These are phyloP conservation scores for Pezicula radicicola DNA, from an alignment of 2,329 filamentous ascomycete genomes.

Conservation along the genomic window DNA sequence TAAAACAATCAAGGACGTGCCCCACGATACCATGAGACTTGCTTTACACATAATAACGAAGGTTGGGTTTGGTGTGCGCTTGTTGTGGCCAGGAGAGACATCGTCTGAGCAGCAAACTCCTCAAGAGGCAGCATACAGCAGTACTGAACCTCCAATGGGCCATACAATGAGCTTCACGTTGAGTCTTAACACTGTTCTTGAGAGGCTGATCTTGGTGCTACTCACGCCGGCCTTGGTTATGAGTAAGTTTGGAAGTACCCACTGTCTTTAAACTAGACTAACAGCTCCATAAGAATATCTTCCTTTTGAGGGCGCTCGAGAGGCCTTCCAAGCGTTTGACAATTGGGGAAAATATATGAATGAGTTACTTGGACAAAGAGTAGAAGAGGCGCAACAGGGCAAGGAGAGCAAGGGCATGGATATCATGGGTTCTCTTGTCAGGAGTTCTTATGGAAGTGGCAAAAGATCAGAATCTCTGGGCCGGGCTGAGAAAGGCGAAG, in stretches of 20 bases:
- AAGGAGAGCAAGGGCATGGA: constrained; percentile 45
- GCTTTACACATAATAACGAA: constrained; percentile 59
- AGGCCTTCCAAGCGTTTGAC: constrained; percentile 41
- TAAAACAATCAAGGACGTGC: constrained; percentile 51
- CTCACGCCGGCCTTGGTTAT: constrained; percentile 48
- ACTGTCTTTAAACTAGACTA: background rate
- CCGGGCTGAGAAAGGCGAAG: constrained; percentile 43
- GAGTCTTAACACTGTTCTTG: constrained; percentile 49
- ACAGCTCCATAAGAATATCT: constrained; percentile 27
- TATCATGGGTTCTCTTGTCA: constrained; percentile 51
- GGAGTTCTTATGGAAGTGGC: constrained; percentile 35
- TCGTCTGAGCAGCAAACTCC: constrained; percentile 39
- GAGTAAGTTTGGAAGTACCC: constrained; percentile 28
- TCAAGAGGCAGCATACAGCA: constrained; percentile 38
- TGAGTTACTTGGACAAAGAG: constrained; percentile 53
- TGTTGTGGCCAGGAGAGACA: constrained; percentile 62
- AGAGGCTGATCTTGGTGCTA: constrained; percentile 50
- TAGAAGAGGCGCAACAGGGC: constrained; percentile 37
- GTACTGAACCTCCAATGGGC: constrained; percentile 29
- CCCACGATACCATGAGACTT: constrained; percentile 64
- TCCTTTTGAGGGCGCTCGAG: constrained; percentile 41
- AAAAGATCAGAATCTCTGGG: constrained; percentile 40
- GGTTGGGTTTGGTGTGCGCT: constrained; percentile 66
- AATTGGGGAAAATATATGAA: constrained; percentile 63
- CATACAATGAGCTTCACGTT: constrained; percentile 54